Evolutionary conservation across 805 yeast species (phyloP).

Genomic region (Pichia insulana): DNA sequence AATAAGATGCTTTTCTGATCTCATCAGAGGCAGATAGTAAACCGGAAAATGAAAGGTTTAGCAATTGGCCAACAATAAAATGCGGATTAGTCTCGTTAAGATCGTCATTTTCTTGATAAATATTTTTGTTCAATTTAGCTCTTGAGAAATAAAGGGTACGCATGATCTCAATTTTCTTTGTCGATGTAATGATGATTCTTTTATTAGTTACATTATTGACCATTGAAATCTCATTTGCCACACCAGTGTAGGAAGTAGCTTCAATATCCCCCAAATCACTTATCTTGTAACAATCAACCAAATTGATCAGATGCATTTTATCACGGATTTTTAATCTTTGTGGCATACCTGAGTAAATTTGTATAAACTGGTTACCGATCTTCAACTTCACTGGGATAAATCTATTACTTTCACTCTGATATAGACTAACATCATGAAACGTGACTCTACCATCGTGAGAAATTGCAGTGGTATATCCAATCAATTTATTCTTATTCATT

Average conservation of each 20-base stretch:
- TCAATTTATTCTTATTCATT: constrained; percentile 37
- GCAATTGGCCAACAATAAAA: constrained; percentile 42
- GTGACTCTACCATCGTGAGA: constrained; percentile 43
- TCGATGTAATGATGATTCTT: constrained; percentile 36
- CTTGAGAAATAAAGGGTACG: constrained; percentile 62
- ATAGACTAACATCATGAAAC: constrained; percentile 44
- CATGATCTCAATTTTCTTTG: constrained; percentile 55
- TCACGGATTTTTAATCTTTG: constrained; percentile 31
- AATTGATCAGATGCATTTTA: constrained; percentile 28
- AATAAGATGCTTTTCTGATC: constrained; percentile 55
- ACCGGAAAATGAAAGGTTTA: constrained; percentile 61
- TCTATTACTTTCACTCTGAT: constrained; percentile 38
- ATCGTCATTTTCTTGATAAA: constrained; percentile 24
- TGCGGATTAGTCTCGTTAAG: constrained; percentile 28
- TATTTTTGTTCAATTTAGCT: constrained; percentile 31
- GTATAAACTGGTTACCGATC: constrained; percentile 63
- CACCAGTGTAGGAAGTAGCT: constrained; percentile 36
- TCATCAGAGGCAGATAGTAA: constrained; percentile 50
- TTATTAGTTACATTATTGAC: constrained; percentile 26
- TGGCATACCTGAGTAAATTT: constrained; percentile 40
- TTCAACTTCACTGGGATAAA: constrained; percentile 54
- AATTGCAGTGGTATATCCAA: constrained; percentile 33
- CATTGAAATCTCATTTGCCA: constrained; percentile 42
- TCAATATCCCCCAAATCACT: constrained; percentile 32
- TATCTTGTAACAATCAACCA: constrained; percentile 37